Percentiles rank a stretch among this genome's conserved stretches.
Evolutionary conservation across 2,329 filamentous ascomycete species (phyloP).

Genomic region (Ceratocystis harringtonii): DNA sequence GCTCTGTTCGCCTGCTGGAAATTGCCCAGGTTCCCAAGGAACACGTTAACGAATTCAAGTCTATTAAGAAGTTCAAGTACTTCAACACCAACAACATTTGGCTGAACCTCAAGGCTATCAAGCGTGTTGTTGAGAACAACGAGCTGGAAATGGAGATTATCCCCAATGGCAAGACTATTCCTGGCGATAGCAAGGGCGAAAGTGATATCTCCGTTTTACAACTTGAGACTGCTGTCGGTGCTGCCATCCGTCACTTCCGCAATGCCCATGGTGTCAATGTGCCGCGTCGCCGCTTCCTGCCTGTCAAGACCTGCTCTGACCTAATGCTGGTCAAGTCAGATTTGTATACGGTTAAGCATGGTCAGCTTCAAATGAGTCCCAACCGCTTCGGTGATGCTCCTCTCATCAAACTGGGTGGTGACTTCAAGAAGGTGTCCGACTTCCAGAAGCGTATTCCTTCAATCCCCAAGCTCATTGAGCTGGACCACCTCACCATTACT

Average conservation of each 20-base stretch:
- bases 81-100: conserved; percentile 99
- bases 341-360: conserved; percentile 96
- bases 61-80: conserved; percentile 99
- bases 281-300: conserved; percentile 91
- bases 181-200: conserved; percentile 98
- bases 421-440: conserved; percentile 99
- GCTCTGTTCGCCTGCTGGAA: conserved; percentile 88
- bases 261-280: conserved; percentile 99
- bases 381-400: conserved; percentile 93
- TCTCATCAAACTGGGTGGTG: conserved; percentile 93
- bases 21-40: conserved; percentile 99
- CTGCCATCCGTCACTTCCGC: conserved; percentile 95
- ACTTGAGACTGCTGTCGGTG: conserved; percentile 96
- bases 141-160: conserved; percentile 99
- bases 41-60: conserved; percentile 99
- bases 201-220: conserved; percentile 94
- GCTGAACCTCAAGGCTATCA: conserved; percentile 95
- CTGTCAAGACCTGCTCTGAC: conserved; percentile 99
- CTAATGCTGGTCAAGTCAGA: conserved; percentile 99
- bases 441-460: conserved; percentile 78
- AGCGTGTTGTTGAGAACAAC: conserved; percentile 96
- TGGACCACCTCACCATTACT: conserved; percentile 92
- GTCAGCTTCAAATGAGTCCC: conserved; percentile 91
- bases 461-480: conserved; percentile 80
- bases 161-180: conserved; percentile 96